Base-by-base conservation (phyloP, 805 yeast species). In the Wickerhamomyces alni region DNA sequence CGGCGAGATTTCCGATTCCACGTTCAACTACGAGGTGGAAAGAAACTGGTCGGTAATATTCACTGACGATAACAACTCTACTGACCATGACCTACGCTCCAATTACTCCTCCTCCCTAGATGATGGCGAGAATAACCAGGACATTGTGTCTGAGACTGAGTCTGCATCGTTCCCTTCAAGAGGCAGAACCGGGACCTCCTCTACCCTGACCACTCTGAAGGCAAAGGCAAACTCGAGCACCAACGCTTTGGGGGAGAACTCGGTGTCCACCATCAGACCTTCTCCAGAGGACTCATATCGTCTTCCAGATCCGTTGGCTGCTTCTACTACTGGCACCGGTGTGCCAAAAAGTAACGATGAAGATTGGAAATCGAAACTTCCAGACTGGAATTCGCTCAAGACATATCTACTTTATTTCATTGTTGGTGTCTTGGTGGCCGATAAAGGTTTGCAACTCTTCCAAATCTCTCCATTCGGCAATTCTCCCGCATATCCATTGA, bases 1-100 rank as follows among this genome's bases (percentile, higher is more conserved):
- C 17, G 38, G 35, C 8, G 38, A 27, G 26, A 5, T 35, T 13
- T 39, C 49, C 7, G 52, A 42, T 21, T 37, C 50, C 2, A 38
- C 41, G 17, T 45, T 51, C 36, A 36, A 40, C 24, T 50, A 46
- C 28, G 56, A 52, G 13, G 33, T 51, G 30, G 54, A 47, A 25
- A 40, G 46, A 18, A 54, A 52, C 38, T 55, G 60, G 60, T 55
- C 60, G 4, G 30, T 53, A 45, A 50, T 55, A 17, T 54, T 53
- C 40, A 55, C 57, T 3, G 59, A 55, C 37, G 60, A 55, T 31
- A 54, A 47, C 41, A 39, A 39, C 40, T 52, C 55, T 13, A 52
- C 59, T 5, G 60, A 55, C 30, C 46, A 44, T 30, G 58, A 55
- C 27, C 32, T 43, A 15, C 47, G 51, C 45, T 53, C 58, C 5